Percentiles rank a stretch among this genome's conserved stretches.
Conservation (phyloP, 2,329 filamentous ascomycete species). For the Diaporthe vaccinii region DNA sequence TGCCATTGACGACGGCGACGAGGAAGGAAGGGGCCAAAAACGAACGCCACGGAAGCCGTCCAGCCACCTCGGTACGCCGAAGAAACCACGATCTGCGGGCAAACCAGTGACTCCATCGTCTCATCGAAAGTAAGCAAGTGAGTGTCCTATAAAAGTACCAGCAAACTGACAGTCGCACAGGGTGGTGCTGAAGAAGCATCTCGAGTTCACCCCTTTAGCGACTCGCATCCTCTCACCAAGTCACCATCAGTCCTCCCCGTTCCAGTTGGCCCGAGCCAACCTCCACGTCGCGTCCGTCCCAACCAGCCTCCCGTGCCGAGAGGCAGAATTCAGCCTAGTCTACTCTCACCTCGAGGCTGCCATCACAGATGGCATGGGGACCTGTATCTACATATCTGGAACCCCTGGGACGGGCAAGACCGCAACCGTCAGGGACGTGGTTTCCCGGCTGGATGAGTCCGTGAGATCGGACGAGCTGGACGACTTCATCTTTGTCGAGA, state of each 20-base stretch:
- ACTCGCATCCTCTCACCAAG: conserved; percentile 85
- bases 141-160: conserved; percentile 53
- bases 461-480: conserved; percentile 93
- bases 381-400: conserved; percentile 99
- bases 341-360: conserved; percentile 95
- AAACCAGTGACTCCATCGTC: conserved; percentile 58
- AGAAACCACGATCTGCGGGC: conserved; percentile 67
- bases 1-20: conserved; percentile 49
- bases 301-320: conserved; percentile 88
- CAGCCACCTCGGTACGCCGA: conserved; percentile 62
- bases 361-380: conserved; percentile 91
- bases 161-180: conserved; percentile 50
- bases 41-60: conserved; percentile 51
- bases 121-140: conserved; percentile 57
- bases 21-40: conserved; percentile 51
- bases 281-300: conserved; percentile 96
- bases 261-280: conserved; percentile 88
- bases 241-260: conserved; percentile 84
- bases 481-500: conserved; percentile 99
- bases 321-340: conserved; percentile 90
- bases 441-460: conserved; percentile 88
- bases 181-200: conserved; percentile 84
- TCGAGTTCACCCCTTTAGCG: conserved; percentile 96
- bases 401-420: conserved; percentile 98
- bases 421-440: conserved; percentile 95